These are phyloP conservation scores for Gremmenia infestans DNA, from an alignment of 2,329 filamentous ascomycete species.

Conservation along the genomic window DNA sequence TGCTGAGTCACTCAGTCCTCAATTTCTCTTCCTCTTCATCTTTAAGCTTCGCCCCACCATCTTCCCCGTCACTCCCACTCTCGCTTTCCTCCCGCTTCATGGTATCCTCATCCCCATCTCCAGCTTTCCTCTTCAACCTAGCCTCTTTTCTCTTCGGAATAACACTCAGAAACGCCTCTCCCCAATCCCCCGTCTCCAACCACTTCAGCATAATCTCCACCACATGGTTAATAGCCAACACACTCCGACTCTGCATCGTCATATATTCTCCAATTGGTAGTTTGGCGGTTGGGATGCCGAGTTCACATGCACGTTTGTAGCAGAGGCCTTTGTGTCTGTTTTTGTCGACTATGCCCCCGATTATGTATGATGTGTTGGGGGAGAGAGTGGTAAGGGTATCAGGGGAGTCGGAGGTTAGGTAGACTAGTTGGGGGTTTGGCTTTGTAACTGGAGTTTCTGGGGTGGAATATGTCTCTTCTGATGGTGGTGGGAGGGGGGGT, in stretches of 20 bases:
- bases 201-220: conserved; percentile 94
- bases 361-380: conserved; percentile 85
- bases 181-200: conserved; percentile 90
- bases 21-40: conserved; percentile 8
- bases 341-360: conserved; percentile 91
- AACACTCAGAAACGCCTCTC: conserved; percentile 76
- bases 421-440: conserved; percentile 60
- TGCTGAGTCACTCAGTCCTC: neutral
- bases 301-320: conserved; percentile 71
- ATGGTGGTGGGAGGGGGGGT: too few relatives aligned
- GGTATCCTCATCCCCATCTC: conserved; percentile 4
- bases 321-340: conserved; percentile 95
- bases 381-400: conserved; percentile 78
- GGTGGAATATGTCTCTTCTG: neutral
- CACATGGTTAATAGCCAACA: conserved; percentile 92
- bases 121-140: conserved; percentile 46
- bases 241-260: conserved; percentile 79
- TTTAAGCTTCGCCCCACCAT: conserved; percentile 1
- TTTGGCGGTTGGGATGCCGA: conserved; percentile 80
- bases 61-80: conserved; percentile 29
- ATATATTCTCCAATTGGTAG: conserved; percentile 94
- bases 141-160: conserved; percentile 90
- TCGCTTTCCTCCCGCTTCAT: conserved; percentile 23
- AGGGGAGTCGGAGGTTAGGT: conserved; percentile 87
- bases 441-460: neutral